Evolutionary conservation across 2,329 filamentous ascomycete species (phyloP).

Genomic region (Penicillium sp.): DNA sequence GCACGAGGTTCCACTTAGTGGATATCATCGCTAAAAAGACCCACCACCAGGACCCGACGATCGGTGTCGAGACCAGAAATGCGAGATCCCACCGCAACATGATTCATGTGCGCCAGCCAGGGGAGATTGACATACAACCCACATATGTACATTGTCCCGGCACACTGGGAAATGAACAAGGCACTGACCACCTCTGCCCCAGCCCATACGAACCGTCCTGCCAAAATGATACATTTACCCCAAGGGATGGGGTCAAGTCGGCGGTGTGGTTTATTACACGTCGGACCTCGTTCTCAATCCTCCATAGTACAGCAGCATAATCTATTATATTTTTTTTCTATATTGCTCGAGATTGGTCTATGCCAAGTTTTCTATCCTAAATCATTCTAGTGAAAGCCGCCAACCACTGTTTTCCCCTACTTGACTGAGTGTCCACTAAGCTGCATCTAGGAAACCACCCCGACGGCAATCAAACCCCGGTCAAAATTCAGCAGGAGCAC

Average conservation of each 20-base stretch:
- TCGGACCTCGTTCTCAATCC: not conserved
- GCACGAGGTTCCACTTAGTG: constrained; percentile 7
- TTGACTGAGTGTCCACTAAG: not conserved
- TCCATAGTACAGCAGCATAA: no score
- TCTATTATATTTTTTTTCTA: not conserved
- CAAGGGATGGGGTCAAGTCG: not conserved
- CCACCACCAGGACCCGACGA: constrained; percentile 6
- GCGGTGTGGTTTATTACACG: not conserved
- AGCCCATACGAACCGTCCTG: constrained; percentile 5
- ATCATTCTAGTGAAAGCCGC: not conserved
- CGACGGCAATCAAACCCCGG: not conserved
- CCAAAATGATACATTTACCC: not conserved
- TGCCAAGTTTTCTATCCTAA: not conserved
- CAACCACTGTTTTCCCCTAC: not conserved
- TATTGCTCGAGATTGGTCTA: not conserved
- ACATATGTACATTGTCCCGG: not conserved
- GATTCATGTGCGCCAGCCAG: no score
- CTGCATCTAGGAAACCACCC: not conserved
- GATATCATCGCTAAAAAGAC: not conserved
- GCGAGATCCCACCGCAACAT: no score
- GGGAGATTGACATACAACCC: not conserved
- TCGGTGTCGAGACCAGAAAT: constrained; percentile 10
- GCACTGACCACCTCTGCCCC: constrained; percentile 5
- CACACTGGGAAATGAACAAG: not conserved
- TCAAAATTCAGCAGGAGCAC: not conserved